Conservation (phyloP, 805 yeast genomes). For the Ogataea ramenticola region DNA sequence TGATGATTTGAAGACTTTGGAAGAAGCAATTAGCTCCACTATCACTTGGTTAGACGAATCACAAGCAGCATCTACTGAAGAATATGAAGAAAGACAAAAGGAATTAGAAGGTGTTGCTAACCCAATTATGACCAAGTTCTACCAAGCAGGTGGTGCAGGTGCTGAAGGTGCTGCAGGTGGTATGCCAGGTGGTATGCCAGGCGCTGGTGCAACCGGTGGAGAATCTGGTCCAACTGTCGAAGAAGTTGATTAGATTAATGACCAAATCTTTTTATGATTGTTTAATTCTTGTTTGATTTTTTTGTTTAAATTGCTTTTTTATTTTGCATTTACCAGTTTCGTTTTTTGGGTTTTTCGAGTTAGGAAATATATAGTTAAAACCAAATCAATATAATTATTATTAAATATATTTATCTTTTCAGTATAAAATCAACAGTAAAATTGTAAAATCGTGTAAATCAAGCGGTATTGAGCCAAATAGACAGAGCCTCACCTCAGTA, state of each 20-base stretch:
- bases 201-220: constrained; percentile 24
- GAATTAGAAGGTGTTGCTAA: constrained; percentile 92
- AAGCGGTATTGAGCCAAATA: too few species aligned
- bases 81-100: constrained; percentile 88
- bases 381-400: too few species aligned
- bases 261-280: not conserved
- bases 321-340: too few species aligned
- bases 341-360: too few species aligned
- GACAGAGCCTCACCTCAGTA: too few species aligned
- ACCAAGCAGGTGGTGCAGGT: constrained; percentile 85
- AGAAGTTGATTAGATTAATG: constrained; percentile 56
- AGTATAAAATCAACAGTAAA: too few species aligned
- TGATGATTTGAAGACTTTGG: constrained; percentile 56
- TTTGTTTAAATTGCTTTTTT: not conserved
- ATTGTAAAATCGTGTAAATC: too few species aligned
- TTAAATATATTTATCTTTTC: too few species aligned
- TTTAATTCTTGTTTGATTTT: not conserved
- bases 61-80: constrained; percentile 90
- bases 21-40: constrained; percentile 42
- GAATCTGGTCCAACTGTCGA: constrained; percentile 67
- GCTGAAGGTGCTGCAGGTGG: constrained; percentile 32
- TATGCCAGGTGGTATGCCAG: constrained; percentile 42
- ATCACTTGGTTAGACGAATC: constrained; percentile 89
- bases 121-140: constrained; percentile 95
- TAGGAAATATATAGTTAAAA: too few species aligned